Conservation (phyloP, 2,329 filamentous ascomycete genomes). For the Ploettnerulaceae sp. region DNA sequence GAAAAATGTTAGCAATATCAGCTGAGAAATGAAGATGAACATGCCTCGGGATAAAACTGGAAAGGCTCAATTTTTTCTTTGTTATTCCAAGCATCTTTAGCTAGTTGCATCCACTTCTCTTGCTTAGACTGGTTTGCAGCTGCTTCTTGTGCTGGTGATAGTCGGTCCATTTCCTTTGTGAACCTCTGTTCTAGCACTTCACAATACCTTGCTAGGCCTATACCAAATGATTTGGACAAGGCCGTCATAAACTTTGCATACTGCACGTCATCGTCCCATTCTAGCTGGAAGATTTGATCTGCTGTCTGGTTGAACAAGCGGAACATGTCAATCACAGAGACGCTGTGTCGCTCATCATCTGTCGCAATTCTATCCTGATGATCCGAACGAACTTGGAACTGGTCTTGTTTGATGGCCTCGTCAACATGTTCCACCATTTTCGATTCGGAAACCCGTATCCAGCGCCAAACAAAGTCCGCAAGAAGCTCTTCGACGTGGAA, state of each 20-base stretch:
- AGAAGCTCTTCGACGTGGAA: constrained; percentile 85
- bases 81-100: constrained; percentile 86
- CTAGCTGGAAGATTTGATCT: constrained; percentile 77
- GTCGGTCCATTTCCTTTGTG: constrained; percentile 84
- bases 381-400: constrained; percentile 70
- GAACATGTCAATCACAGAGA: constrained; percentile 91
- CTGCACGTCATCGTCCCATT: constrained; percentile 91
- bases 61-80: constrained; percentile 95
- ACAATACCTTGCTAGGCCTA: constrained; percentile 82
- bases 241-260: constrained; percentile 97
- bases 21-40: constrained; percentile 25
- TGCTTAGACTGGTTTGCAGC: constrained; percentile 74
- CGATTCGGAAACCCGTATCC: constrained; percentile 76
- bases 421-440: constrained; percentile 82
- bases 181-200: constrained; percentile 85
- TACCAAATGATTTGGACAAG: constrained; percentile 76
- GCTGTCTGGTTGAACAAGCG: constrained; percentile 88
- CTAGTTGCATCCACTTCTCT: constrained; percentile 88
- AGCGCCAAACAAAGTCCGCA: constrained; percentile 92
- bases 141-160: constrained; percentile 81
- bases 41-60: constrained; percentile 88
- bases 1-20: constrained; percentile 30
- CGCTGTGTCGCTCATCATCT: constrained; percentile 84
- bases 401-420: constrained; percentile 83
- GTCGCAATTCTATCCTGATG: constrained; percentile 57